Evolutionary conservation across 2,329 filamentous ascomycete genomes (phyloP).

Genomic region (Neonectria neomacrospora): DNA sequence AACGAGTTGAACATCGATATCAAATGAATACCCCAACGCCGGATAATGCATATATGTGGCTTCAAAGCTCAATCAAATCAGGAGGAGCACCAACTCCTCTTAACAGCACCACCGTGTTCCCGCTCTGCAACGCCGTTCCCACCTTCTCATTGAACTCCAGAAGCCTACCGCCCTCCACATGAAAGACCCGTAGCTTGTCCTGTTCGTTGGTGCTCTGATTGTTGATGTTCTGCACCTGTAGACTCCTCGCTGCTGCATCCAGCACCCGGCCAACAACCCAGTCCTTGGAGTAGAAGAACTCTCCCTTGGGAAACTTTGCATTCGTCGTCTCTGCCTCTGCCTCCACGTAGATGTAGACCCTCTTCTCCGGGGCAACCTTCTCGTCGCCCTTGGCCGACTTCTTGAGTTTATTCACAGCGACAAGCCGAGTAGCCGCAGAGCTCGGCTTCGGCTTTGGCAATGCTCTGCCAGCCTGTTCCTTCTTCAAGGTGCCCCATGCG

Average conservation of each 20-base stretch:
- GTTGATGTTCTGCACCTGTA: conserved; percentile 87
- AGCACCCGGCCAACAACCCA: conserved; percentile 91
- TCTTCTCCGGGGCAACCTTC: conserved; percentile 81
- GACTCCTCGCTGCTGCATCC: conserved; percentile 78
- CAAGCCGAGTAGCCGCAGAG: conserved; percentile 70
- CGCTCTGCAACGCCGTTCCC: conserved; percentile 76
- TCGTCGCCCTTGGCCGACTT: conserved; percentile 90
- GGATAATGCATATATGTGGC: conserved; percentile 30
- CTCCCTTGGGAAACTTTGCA: conserved; percentile 82
- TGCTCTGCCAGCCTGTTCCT: conserved; percentile 66
- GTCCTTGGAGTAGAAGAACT: conserved; percentile 83
- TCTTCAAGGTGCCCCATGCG: conserved; percentile 83
- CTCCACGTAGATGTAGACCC: conserved; percentile 92
- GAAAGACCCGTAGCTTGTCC: conserved; percentile 86
- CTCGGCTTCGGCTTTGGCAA: conserved; percentile 73
- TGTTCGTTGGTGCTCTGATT: conserved; percentile 81
- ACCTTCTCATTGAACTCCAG: conserved; percentile 91
- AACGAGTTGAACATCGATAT: not conserved
- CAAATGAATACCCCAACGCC: conserved; percentile 34
- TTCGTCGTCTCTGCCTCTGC: conserved; percentile 88
- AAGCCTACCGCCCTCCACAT: conserved; percentile 88
- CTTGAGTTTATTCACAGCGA: conserved; percentile 82
- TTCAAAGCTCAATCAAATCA: conserved; percentile 69
- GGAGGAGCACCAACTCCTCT: conserved; percentile 85
- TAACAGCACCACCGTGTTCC: conserved; percentile 90